Conservation (phyloP, 202 grass and related monocot species). For the Panicum virgatum region DNA sequence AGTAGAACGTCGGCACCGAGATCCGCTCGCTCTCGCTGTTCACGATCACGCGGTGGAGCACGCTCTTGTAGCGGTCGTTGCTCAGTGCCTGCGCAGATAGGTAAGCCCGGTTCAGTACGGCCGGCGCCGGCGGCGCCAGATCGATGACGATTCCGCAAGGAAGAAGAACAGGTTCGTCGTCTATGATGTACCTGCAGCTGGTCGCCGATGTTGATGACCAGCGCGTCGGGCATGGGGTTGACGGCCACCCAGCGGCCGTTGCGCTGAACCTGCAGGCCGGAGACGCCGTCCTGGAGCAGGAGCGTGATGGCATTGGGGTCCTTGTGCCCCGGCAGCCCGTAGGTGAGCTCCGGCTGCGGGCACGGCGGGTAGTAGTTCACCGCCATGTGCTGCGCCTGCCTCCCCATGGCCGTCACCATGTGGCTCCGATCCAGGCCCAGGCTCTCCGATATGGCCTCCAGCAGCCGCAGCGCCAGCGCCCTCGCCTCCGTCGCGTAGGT, state of each 20-base stretch:
- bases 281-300: conserved; percentile 86
- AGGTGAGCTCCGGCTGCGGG: conserved; percentile 90
- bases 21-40: conserved; percentile 79
- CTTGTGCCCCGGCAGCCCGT: conserved; percentile 84
- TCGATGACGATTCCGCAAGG: too few species aligned
- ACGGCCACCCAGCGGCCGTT: conserved; percentile 68
- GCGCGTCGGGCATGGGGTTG: conserved; percentile 52
- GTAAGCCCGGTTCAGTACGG: too few species aligned
- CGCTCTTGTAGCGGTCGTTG: conserved; percentile 86
- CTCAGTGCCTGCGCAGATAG: conserved; percentile 86
- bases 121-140: too few species aligned
- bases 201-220: conserved; percentile 95
- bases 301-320: conserved; percentile 93
- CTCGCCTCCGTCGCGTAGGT: conserved; percentile 70
- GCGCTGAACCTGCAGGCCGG: conserved; percentile 77
- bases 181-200: conserved; percentile 85
- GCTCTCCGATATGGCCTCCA: conserved; percentile 89
- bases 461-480: conserved; percentile 56
- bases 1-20: conserved; percentile 92
- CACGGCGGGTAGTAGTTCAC: conserved; percentile 96
- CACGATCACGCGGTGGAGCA: conserved; percentile 75
- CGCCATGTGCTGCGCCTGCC: conserved; percentile 93
- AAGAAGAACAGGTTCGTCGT: too few species aligned
- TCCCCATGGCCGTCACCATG: conserved; percentile 78
- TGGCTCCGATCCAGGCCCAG: conserved; percentile 64